These are phyloP conservation scores for Trypanosomatidae sp. DNA, from an alignment of 208 protist species.

Conservation along the genomic window DNA sequence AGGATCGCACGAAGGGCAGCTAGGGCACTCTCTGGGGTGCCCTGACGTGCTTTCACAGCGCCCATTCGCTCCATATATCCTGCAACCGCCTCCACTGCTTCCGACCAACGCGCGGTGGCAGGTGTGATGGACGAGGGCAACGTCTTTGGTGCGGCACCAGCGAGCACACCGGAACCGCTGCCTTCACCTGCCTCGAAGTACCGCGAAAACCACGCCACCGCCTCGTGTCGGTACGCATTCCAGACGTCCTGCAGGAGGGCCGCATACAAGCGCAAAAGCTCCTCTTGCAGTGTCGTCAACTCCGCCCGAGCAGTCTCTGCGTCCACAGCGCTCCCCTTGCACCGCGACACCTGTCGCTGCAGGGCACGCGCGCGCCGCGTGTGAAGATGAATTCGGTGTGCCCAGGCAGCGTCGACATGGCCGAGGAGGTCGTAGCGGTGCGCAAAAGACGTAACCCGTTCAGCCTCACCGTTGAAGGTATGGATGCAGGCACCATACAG, in stretches of 20 bases:
- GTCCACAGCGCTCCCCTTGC: constrained; percentile 9
- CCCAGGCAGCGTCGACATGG: constrained; percentile 72
- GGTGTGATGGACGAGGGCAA: constrained; percentile 51
- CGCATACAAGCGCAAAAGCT: constrained; percentile 41
- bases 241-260: constrained; percentile 70
- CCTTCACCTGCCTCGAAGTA: constrained; percentile 29
- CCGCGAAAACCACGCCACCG: constrained; percentile 50
- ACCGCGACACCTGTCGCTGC: constrained; percentile 9
- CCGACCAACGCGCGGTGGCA: constrained; percentile 62
- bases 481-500: constrained; percentile 53
- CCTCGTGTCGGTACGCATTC: constrained; percentile 76
- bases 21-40: background rate
- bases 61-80: constrained; percentile 30
- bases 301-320: constrained; percentile 16
- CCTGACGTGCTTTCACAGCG: constrained; percentile 1
- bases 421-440: constrained; percentile 74
- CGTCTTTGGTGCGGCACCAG: constrained; percentile 26
- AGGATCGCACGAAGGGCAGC: constrained; percentile 47
- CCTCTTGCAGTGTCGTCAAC: constrained; percentile 20
- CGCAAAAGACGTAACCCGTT: constrained; percentile 39
- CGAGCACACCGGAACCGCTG: constrained; percentile 26
- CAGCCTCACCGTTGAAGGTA: constrained; percentile 51
- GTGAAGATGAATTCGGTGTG: constrained; percentile 55
- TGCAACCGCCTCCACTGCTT: constrained; percentile 68
- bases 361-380: constrained; percentile 27